Conservation (phyloP, 371 early-diverging fungal genomes). For the Mortierella sp. region DNA sequence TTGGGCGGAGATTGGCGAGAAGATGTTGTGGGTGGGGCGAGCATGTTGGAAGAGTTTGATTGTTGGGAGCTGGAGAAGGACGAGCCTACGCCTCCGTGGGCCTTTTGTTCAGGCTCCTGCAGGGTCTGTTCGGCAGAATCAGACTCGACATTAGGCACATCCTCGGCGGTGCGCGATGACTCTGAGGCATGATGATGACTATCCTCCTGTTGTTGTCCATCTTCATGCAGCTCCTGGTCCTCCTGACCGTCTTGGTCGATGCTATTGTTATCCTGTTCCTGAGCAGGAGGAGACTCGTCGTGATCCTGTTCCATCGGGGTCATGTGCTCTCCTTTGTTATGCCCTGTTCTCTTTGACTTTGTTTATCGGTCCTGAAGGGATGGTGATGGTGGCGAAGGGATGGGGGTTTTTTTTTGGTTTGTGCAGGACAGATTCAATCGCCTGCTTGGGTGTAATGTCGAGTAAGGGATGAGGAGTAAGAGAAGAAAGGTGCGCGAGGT, state of each 20-base stretch:
- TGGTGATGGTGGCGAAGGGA: neutral
- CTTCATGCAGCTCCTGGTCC: neutral
- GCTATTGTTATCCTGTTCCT: slow-evolving; percentile 1
- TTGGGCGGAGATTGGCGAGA: slow-evolving; percentile 28
- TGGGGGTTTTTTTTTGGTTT: neutral
- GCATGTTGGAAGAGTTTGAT: slow-evolving; percentile 10
- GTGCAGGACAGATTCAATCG: neutral
- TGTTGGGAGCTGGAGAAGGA: slow-evolving; percentile 18
- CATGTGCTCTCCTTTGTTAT: neutral
- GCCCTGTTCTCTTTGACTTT: neutral
- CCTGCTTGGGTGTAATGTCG: neutral
- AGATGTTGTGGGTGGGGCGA: slow-evolving; percentile 17
- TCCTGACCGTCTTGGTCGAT: neutral
- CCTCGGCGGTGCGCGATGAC: slow-evolving; percentile 4
- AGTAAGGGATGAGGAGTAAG: neutral
- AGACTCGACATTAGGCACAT: neutral
- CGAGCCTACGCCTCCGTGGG: neutral
- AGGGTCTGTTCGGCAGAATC: neutral
- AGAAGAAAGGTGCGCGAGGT: neutral
- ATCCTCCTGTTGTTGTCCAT: neutral
- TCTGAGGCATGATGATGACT: neutral
- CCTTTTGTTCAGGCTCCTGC: neutral
- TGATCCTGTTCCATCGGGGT: slow-evolving; percentile 10
- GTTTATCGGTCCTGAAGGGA: neutral
- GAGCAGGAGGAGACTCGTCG: neutral